Evolutionary conservation across 306 rosid species (phyloP), one percentile per base, ranked within the genome.

Genomic region (Argentina anserina): DNA sequence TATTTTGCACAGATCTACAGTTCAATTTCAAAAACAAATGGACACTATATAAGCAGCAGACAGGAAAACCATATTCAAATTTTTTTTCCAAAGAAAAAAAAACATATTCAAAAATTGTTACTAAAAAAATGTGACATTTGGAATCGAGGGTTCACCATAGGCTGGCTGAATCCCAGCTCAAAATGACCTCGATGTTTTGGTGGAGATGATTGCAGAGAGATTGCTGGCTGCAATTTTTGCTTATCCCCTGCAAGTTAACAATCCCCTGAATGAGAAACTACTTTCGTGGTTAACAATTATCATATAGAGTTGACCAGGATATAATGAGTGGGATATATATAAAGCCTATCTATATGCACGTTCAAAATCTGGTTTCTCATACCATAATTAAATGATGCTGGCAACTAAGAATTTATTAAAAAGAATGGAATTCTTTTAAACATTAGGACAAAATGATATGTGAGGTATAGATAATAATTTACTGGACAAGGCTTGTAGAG

Each of bases 81-180:
- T 3, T 37, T 18, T 67, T 6, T 53, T 25, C 43, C 66, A 25
- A 46, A 60, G 33, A 56, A 68, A 55, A 43, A 58, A 37, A 55
- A 67, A 64, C 40, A 50, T 50, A 43, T 58, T 70, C 53, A 55
- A 26, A 37, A 37, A 37, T 37, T 37, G 9, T 33, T 33, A 33
- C 5, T 33, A 37, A 37, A 37, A 37, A 37, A 37, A 37, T 4
- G 6, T 37, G 5, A 9, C 69, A 6, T 47, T 46, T 36, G 53
- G 62, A 76, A 40, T 46, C 67, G 31, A 56, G 31, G n/a, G 41
- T 71, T 58, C 80, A 90, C 98, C 98, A 84, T 36, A 15, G 97
- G 98, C 80, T 86, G 98, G 79, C 84, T 67, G 70, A 93, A 87
- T 72, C 98, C 97, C 9, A 90, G 87, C 88, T 89, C 97, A 75